Evolutionary conservation across 345 rosid species (phyloP), one percentile per base, ranked within the genome.

Genomic region (Brassica juncea): DNA sequence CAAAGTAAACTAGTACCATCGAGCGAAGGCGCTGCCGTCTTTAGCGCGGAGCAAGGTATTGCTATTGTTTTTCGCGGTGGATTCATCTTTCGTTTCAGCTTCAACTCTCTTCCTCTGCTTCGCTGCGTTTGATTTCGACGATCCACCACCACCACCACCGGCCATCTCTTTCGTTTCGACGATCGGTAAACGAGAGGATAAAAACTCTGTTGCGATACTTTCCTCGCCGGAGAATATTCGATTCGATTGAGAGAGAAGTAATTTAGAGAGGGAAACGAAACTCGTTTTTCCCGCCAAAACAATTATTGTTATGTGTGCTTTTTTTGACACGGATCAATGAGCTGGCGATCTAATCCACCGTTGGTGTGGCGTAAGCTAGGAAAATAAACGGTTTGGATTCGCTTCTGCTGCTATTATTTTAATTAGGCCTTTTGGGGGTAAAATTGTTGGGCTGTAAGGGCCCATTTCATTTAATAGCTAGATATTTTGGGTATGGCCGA

Each of bases 21-120:
- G 77, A 70, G 90, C 82, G 44, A 95, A 95, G 70, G 97, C 98
- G 12, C 97, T 93, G 77, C 99, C 98, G 59, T 88, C 93, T 81
- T 70, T 91, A 68, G 87, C 96, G 3, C 99, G 94, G 12, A 90
- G 78, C 66, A 95, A 82, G 65, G 89, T 81, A 10, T 82, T 47
- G 59, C 80, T n/a, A 16, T 32, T 9, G 8, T 61, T 71, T 63
- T 5, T 71, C 5, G 61, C 1, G 11, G 57, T 3, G 6, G 55
- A 47, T 61, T 72, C 76, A 11, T 25, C 1, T 25, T 80, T 67
- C 12, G 82, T 61, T 15, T 80, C 87, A 0, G 90, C 97, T 70
- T 95, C 98, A 4, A 88, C 97, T 74, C 98, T 86, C 85, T 91
- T 95, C 89, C 91, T 86, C 14, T 86, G 83, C 83, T 88, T 88